Evolutionary conservation across 352 stramenopile genomes (phyloP), one percentile per base, ranked within the genome.

Genomic region (Globisporangium cederbergense): DNA sequence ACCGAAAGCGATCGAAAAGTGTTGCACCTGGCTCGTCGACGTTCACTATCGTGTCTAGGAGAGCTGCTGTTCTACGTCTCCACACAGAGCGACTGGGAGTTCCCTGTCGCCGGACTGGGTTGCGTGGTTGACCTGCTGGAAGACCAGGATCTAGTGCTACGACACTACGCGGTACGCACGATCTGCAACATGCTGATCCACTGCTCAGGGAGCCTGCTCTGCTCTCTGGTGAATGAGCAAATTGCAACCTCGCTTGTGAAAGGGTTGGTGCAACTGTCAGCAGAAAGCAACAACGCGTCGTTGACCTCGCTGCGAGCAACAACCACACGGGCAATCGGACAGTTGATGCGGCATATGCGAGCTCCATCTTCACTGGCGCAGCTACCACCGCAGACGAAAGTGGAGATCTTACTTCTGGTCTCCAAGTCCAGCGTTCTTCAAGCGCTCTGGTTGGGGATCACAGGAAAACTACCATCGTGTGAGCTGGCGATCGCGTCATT

Each of bases 1-100:
- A 54, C 16, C 40, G 60, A 55, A 16, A 47, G 25, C 16, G 46
- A 49, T 38, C 45, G 40, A 22, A 25, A 25, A 16, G 16, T 40
- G 14, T 60, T 74, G 13, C 30, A 55, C 38, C 38, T 53, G 25
- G 20, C 56, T 51, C 46, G 34, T 20, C 49, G 42, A 1, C 49
- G 58, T 11, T 32, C 84, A 8, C 57, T 85, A 4, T 71, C 81
- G 4, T 88, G 83, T 60, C 65, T 95, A 1, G 86, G 86, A 7
- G 84, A 93, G 60, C 63, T 93, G 20, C 55, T 91, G 0, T 91
- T 93, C 60, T 92, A 92, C 60, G 79, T 86, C 11, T 77, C 81
- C 9, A 88, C 84, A 0, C 81, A 90, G 54, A 72, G 83, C 25
- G 68, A 81, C 16, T 76, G 65, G 62, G 57, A 75, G 25, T 51